phyloP scores from a whole-genome alignment of 441 rosid genomes.

The Viola pubescens region DNA sequence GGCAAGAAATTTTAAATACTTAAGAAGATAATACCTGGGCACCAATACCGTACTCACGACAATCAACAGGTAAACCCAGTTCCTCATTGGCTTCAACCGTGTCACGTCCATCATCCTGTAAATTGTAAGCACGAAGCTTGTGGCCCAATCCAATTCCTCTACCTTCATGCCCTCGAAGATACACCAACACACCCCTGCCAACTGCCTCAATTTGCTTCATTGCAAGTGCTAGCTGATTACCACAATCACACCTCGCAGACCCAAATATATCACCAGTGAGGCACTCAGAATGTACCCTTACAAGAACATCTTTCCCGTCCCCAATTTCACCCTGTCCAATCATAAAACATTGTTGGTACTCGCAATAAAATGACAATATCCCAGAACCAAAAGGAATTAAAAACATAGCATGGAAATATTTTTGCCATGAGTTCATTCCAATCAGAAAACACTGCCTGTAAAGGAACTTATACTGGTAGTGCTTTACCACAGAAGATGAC shows the following conservation, averaged over 20 bases:
- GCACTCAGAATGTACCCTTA: constrained; percentile 83
- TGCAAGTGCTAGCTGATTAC: constrained; percentile 74
- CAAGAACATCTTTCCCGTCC: constrained; percentile 73
- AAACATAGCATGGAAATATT: background rate
- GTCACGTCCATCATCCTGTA: constrained; percentile 75
- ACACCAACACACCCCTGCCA: constrained; percentile 75
- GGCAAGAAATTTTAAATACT: background rate
- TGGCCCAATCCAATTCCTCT: constrained; percentile 89
- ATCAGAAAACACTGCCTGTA: too few relatives aligned
- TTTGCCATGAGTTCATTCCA: too few relatives aligned
- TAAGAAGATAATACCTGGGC: constrained; percentile 52
- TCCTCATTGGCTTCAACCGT: constrained; percentile 85
- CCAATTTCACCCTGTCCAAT: constrained; percentile 64
- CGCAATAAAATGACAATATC: background rate
- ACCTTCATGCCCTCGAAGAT: constrained; percentile 88
- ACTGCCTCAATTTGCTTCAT: constrained; percentile 73
- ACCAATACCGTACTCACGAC: constrained; percentile 81
- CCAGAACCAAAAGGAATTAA: background rate
- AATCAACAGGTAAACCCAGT: constrained; percentile 72
- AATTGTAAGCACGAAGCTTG: constrained; percentile 78
- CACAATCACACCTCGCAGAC: constrained; percentile 80
- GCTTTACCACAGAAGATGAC: too few relatives aligned
- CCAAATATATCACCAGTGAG: constrained; percentile 88
- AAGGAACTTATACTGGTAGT: background rate
- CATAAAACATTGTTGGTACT: background rate